A percentile compares a stretch with the other conserved stretches of the same genome.
These are phyloP conservation scores for Agaricus blazei DNA, from an alignment of 768 basidiomycete genomes.

Conservation along the genomic window DNA sequence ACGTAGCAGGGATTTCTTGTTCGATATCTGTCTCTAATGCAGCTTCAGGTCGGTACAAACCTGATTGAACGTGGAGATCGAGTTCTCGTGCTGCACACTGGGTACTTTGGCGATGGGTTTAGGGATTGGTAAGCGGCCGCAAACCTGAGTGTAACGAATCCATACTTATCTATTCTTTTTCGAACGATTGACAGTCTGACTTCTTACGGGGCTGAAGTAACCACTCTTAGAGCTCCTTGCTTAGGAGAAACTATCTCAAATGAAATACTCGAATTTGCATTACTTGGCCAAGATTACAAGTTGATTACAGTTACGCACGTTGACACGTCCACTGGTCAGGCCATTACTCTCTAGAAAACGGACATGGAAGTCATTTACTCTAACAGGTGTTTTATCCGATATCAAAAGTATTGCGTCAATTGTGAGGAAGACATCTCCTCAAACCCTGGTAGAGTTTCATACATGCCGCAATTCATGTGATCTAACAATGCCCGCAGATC, in stretches of 20 bases:
- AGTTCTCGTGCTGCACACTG: constrained; percentile 75
- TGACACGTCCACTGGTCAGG: constrained; percentile 71
- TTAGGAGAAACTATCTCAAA: constrained; percentile 60
- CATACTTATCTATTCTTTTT: neutral
- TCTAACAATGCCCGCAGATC: constrained; percentile 33
- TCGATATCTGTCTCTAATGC: neutral
- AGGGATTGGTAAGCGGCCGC: constrained; percentile 58
- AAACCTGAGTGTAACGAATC: neutral
- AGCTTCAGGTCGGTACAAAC: constrained; percentile 70
- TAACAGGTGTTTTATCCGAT: constrained; percentile 60
- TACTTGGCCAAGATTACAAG: constrained; percentile 71
- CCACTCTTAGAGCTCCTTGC: constrained; percentile 56
- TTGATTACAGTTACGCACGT: constrained; percentile 86
- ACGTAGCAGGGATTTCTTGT: neutral
- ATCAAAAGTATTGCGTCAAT: constrained; percentile 62
- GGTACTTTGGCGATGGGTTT: constrained; percentile 89
- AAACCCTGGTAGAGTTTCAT: constrained; percentile 50
- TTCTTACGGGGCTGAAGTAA: constrained; percentile 77
- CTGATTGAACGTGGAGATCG: constrained; percentile 68
- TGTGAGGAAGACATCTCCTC: constrained; percentile 68
- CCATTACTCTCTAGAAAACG: neutral
- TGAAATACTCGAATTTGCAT: constrained; percentile 52
- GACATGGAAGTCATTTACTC: neutral
- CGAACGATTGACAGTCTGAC: constrained; percentile 43
- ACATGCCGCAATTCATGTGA: neutral